phyloP scores from a whole-genome alignment of 2,329 filamentous ascomycete genomes.

The Rutstroemia sp. region DNA sequence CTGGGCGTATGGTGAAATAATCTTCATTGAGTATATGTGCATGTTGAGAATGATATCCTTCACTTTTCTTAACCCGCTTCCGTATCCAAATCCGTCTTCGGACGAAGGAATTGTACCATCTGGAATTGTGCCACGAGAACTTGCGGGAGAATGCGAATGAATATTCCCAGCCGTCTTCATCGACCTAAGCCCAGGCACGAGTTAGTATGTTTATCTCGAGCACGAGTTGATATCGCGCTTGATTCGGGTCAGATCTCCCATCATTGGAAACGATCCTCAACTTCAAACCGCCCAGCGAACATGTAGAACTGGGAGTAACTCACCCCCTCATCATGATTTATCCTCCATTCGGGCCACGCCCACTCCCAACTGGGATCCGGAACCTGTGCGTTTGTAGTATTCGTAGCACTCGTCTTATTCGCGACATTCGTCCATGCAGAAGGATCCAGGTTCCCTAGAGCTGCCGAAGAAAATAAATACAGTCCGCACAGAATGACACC shows the following conservation, averaged over 20 bases:
- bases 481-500: slow-evolving; percentile 85
- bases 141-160: slow-evolving; percentile 73
- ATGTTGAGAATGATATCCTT: slow-evolving; percentile 35
- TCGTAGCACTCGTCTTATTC: slow-evolving; percentile 52
- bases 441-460: slow-evolving; percentile 80
- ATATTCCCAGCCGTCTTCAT: slow-evolving; percentile 94
- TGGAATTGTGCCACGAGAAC: slow-evolving; percentile 81
- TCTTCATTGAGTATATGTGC: slow-evolving; percentile 64
- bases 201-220: background rate
- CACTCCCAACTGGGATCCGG: slow-evolving; percentile 95
- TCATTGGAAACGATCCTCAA: no score
- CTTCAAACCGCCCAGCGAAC: background rate
- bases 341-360: slow-evolving; percentile 60
- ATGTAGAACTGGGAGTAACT: background rate
- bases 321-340: slow-evolving; percentile 67
- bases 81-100: slow-evolving; percentile 81
- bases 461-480: slow-evolving; percentile 80
- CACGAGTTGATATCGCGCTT: no score
- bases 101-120: slow-evolving; percentile 96
- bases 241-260: no score
- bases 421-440: slow-evolving; percentile 74
- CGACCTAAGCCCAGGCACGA: slow-evolving; percentile 29
- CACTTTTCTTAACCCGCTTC: slow-evolving; percentile 60
- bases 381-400: slow-evolving; percentile 79
- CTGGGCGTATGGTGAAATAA: slow-evolving; percentile 70